Percentiles rank a stretch among this genome's conserved stretches.
These are phyloP conservation scores for Pezicula radicicola DNA, from an alignment of 2,329 filamentous ascomycete species.

Conservation along the genomic window DNA sequence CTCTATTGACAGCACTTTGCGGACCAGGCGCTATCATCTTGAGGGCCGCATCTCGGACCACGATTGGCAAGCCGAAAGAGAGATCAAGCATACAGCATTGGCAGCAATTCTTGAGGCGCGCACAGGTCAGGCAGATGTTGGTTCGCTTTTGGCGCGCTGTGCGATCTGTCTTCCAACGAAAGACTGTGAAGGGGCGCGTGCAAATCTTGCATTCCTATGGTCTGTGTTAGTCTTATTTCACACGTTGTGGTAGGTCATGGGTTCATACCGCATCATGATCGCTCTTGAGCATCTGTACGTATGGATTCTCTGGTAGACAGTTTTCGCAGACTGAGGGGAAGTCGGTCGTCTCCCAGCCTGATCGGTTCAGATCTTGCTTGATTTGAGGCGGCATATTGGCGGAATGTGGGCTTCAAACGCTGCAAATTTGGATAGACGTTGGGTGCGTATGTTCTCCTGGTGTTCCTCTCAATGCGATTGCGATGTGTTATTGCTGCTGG, in stretches of 20 bases:
- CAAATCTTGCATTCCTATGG: constrained; percentile 58
- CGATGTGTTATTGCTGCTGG: background rate
- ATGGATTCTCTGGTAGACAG: constrained; percentile 93
- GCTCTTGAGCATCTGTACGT: constrained; percentile 98
- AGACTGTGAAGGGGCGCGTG: constrained; percentile 92
- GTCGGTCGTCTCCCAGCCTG: constrained; percentile 92
- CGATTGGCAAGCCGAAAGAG: constrained; percentile 91
- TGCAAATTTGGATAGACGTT: background rate
- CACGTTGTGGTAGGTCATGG: no score
- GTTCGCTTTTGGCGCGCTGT: constrained; percentile 90
- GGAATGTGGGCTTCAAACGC: background rate
- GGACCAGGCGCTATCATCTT: constrained; percentile 98
- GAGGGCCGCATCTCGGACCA: constrained; percentile 89
- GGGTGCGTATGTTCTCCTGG: no score
- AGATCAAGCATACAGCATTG: constrained; percentile 99
- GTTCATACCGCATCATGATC: constrained; percentile 77
- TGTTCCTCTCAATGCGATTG: background rate
- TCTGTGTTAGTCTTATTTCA: background rate
- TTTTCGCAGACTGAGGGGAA: constrained; percentile 87
- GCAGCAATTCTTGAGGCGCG: constrained; percentile 96
- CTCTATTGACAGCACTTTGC: constrained; percentile 86
- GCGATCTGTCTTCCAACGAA: constrained; percentile 90
- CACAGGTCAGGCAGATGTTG: constrained; percentile 94
- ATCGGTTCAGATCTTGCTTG: constrained; percentile 92
- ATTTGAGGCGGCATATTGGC: constrained; percentile 81